Evolutionary conservation across 2,329 filamentous ascomycete genomes (phyloP).

Genomic region (Neonectria coccinea): DNA sequence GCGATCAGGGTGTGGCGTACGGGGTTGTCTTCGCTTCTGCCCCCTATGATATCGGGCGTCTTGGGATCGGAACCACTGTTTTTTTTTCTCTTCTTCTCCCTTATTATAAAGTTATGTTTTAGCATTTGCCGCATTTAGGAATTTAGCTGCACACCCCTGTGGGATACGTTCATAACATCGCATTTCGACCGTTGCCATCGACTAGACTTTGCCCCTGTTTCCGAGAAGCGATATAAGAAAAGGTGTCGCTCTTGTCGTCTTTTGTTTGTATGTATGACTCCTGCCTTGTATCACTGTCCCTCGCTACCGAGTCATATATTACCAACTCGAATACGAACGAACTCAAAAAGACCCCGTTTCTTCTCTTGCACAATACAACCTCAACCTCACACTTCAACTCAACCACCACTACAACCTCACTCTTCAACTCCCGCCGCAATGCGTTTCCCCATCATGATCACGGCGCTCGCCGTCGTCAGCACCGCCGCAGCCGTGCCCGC

Average conservation of each 20-base stretch:
- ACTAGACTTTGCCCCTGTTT: background rate
- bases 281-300: background rate
- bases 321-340: background rate
- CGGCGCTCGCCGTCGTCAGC: slow-evolving; percentile 3
- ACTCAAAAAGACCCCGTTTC: background rate
- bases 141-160: no score
- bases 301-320: background rate
- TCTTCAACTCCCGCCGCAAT: background rate
- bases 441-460: slow-evolving; percentile 8
- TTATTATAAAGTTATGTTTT: background rate
- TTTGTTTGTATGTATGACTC: background rate
- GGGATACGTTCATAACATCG: background rate
- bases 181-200: background rate
- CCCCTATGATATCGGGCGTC: background rate
- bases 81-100: background rate
- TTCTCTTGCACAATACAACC: background rate
- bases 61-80: background rate
- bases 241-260: background rate
- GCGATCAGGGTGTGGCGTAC: background rate
- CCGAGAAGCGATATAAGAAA: background rate
- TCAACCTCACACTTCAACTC: background rate
- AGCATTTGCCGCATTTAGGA: background rate
- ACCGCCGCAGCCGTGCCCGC: slow-evolving; percentile 6
- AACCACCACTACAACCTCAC: background rate
- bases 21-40: background rate